Evolutionary conservation across 768 basidiomycete species (phyloP).

Genomic region (Suillus tomentosus): DNA sequence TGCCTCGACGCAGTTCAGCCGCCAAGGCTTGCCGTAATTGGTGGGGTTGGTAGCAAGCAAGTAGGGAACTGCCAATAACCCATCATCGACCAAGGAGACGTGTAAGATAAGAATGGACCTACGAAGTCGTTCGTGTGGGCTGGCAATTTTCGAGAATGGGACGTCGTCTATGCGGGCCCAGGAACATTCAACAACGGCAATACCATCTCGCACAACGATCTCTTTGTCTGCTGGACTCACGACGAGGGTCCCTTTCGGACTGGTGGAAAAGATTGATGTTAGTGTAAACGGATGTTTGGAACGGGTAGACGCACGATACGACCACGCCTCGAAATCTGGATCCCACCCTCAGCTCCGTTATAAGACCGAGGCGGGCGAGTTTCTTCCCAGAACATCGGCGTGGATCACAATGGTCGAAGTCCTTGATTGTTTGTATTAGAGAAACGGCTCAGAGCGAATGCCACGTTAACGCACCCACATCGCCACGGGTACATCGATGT

Average conservation of each 20-base stretch:
- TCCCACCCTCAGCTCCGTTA: conserved; percentile 82
- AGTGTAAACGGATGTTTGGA: neutral
- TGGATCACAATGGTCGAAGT: conserved; percentile 98
- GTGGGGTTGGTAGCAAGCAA: conserved; percentile 94
- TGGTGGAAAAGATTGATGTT: conserved; percentile 30
- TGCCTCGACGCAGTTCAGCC: conserved; percentile 92
- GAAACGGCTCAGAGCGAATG: neutral
- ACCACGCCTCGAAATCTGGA: conserved; percentile 89
- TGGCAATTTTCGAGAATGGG: conserved; percentile 91
- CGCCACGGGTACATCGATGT: conserved; percentile 78
- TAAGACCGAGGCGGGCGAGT: conserved; percentile 80
- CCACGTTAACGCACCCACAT: conserved; percentile 81
- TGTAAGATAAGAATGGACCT: conserved; percentile 33
- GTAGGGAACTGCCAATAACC: conserved; percentile 73
- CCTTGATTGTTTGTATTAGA: conserved; percentile 45
- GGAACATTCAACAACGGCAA: conserved; percentile 98
- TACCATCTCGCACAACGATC: conserved; percentile 67
- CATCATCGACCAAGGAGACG: neutral
- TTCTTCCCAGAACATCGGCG: conserved; percentile 88
- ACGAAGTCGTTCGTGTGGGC: conserved; percentile 91
- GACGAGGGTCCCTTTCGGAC: conserved; percentile 80
- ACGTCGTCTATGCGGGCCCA: conserved; percentile 97
- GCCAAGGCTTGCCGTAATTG: conserved; percentile 98
- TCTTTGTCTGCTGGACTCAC: conserved; percentile 86
- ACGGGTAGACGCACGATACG: conserved; percentile 70